Base-by-base conservation (phyloP, 208 protist genomes). In the Leishmania guyanensis region DNA sequence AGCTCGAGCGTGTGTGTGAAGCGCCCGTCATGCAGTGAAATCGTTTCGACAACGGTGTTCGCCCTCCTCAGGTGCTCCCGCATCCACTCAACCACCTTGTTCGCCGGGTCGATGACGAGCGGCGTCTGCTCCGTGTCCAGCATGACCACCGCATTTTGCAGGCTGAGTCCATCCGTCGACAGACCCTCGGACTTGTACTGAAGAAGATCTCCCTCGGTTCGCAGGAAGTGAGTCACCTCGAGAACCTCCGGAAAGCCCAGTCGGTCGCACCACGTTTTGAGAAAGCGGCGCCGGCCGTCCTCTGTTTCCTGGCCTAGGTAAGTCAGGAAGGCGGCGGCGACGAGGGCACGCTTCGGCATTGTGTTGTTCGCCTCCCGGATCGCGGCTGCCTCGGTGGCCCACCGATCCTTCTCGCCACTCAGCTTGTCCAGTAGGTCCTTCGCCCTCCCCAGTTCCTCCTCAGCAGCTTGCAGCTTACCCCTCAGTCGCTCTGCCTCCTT, bases 101-200 rank as follows among this genome's bases (percentile, higher is more conserved):
- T 95, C 0, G 98, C 94, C 29, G 99, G 99, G 90, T 99, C 99
- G 71, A 99, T 97, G 43, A 99, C 88, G 68, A 99, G 91, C 75
- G 98, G 98, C 62, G 93, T 96, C 87, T 94, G 89, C 71, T 46
- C 71, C 64, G 90, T 85, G 78, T 98, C 89, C 29, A 98, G 84
- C 82, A 99, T 98, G 36, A 98, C 93, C 69, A 99, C 92, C 36
- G 98, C 98, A 86, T 99, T 99, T 87, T 99, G 98, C 62, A 97
- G 83, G 36, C 94, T 98, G 9, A 99, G 93, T 75, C 94, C 91
- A 84, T 99, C 98, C 22, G 91, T 87, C 8, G 97, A 97, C 20
- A 99, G 89, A 29, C 98, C 98, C 81, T 99, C 93, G 14, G 89
- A 86, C 90, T 99, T 99, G 95, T 94, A 99, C 85, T 96, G 86